A percentile compares a stretch with the other conserved stretches of the same genome.
Evolutionary conservation across 768 basidiomycete species (phyloP).

Genomic region (Lactifluus piperatus): DNA sequence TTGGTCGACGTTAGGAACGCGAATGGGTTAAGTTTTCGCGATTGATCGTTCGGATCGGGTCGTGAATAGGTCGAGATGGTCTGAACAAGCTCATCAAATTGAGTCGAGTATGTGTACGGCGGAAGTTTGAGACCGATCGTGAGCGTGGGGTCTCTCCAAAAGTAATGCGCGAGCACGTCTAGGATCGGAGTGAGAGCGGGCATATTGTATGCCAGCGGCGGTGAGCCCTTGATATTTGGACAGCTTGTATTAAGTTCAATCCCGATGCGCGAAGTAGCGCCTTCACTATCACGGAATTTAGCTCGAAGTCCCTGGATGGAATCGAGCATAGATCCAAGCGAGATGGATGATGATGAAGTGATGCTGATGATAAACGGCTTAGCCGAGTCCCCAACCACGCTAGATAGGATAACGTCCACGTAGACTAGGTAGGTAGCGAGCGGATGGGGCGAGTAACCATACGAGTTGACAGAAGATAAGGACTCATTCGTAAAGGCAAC

Average conservation of each 20-base stretch:
- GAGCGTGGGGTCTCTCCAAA: slow-evolving; percentile 43
- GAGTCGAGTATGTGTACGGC: slow-evolving; percentile 16
- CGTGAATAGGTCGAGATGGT: slow-evolving; percentile 11
- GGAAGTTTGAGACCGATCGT: slow-evolving; percentile 61
- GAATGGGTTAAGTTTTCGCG: slow-evolving; percentile 11
- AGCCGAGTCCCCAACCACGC: slow-evolving; percentile 22
- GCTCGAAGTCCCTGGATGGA: slow-evolving; percentile 53
- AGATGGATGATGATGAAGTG: slow-evolving; percentile 47
- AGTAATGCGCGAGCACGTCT: slow-evolving; percentile 41
- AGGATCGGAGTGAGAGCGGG: slow-evolving; percentile 44
- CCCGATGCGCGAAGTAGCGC: slow-evolving; percentile 40
- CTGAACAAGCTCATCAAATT: slow-evolving; percentile 15
- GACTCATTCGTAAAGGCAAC: slow-evolving; percentile 47
- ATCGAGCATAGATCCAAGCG: slow-evolving; percentile 46
- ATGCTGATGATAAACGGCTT: slow-evolving; percentile 78
- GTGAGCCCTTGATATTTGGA: slow-evolving; percentile 58
- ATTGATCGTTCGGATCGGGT: slow-evolving; percentile 11
- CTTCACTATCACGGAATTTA: slow-evolving; percentile 22
- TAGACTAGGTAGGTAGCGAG: slow-evolving; percentile 58
- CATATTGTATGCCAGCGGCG: slow-evolving; percentile 62
- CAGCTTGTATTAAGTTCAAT: slow-evolving; percentile 82
- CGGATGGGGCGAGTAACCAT: slow-evolving; percentile 79
- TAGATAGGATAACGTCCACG: slow-evolving; percentile 44
- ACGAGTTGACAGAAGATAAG: slow-evolving; percentile 69
- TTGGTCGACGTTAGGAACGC: slow-evolving; percentile 21